Base-by-base conservation (phyloP, 352 stramenopile species). In the Phytopythium mirpurense region DNA sequence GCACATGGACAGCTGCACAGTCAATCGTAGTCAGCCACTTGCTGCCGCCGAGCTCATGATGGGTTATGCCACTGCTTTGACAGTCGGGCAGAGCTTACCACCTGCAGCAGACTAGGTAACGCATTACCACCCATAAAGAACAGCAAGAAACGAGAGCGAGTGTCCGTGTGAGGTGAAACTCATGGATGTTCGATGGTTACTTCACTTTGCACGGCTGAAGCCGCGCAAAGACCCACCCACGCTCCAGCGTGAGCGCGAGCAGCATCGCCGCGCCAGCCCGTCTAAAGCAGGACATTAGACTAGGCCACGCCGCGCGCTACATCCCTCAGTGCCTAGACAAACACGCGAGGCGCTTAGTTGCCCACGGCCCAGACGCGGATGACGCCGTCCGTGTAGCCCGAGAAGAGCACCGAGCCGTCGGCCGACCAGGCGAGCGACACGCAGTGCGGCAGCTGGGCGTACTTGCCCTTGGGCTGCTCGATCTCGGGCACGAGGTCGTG, bases 391-490 rank as follows among this genome's bases (percentile, higher is more conserved):
- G 97, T 98, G 90, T 99, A 99, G 62, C 98, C 98, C 65, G 96
- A 96, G 79, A 99, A 99, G 56, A 99, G 91, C 62, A 98, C 97
- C 38, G 88, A 93, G 61, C 97, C 98, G 79, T 99, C 97, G 31
- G 93, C 88, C 69, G 89, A 98, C 97, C 97, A 99, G 57, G 95
- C 90, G 62, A 99, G 87, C 80, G 89, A 99, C 44, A 97, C 97
- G 77, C 95, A 98, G 75, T 98, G 86, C 49, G 97, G 96, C 31
- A 88, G 78, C 71, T 92, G 88, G 31, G 93, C 95, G 68, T 97
- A 96, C 75, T 98, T 97, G 64, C 88, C 86, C 70, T 94, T 92
- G 38, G 88, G 76, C 59, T 82, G 68, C 62, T 95, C 84, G 54
- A 98, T 88, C 59, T 98, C 90, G 6, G 95, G 94, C 57, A 87